phyloP scores from a whole-genome alignment of 306 rosid genomes.

The Inga leiocalycina region DNA sequence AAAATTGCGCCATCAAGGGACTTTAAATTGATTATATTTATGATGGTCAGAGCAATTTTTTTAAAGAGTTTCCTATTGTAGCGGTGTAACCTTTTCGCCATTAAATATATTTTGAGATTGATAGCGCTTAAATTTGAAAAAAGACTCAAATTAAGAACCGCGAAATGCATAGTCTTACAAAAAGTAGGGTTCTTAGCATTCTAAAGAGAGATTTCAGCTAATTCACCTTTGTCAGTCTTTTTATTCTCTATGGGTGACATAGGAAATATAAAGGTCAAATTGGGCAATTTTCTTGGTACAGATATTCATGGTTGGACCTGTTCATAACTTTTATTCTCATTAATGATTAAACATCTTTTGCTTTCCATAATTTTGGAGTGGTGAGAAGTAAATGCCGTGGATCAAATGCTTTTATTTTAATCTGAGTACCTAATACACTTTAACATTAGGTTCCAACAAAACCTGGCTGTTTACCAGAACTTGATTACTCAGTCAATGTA shows the following conservation, averaged over 20 bases:
- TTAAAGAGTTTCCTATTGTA: neutral
- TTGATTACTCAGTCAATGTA: slow-evolving; percentile 97
- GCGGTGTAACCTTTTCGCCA: neutral
- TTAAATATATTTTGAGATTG: neutral
- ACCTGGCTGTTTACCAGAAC: slow-evolving; percentile 85
- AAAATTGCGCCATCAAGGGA: slow-evolving; percentile 4
- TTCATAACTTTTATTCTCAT: slow-evolving; percentile 11
- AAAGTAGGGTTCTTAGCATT: neutral
- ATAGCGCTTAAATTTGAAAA: neutral
- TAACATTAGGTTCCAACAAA: slow-evolving; percentile 76
- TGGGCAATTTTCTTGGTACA: neutral
- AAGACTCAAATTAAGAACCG: neutral
- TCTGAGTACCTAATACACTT: slow-evolving; percentile 25
- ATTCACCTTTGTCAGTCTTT: neutral
- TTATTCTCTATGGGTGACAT: neutral
- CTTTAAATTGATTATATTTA: slow-evolving; percentile 1
- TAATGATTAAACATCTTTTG: slow-evolving; percentile 18
- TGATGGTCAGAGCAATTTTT: neutral
- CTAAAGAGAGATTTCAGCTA: neutral
- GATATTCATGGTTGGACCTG: slow-evolving; percentile 5
- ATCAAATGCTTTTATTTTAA: slow-evolving; percentile 7
- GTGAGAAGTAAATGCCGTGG: slow-evolving; percentile 21
- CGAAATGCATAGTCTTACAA: neutral
- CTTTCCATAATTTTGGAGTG: slow-evolving; percentile 18
- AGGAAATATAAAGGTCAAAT: neutral